Evolutionary conservation across 2,329 filamentous ascomycete species (phyloP), one percentile per base, ranked within the genome.

Genomic region (Curvularia sp.): DNA sequence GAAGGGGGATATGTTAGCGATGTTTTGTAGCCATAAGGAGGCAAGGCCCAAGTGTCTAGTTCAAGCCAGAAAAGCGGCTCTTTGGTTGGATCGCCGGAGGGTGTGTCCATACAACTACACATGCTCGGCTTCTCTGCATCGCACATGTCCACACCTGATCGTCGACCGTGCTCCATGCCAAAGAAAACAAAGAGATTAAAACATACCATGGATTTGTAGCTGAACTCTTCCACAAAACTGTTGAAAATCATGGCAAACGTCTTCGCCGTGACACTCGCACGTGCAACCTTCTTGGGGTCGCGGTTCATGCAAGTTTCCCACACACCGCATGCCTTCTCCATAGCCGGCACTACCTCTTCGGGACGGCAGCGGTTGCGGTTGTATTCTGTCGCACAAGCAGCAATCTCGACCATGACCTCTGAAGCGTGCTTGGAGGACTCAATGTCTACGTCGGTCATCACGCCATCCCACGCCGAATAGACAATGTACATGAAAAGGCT

Each of bases 161-260:
- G 26, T 20, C 10, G 22, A 8, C 43, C 10, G 30, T 12, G 26
- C 12, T 24, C 24, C 35, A 2, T 33, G 18, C 1, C 47, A 24
- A 5, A 20, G 13, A 38, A 20, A 12, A 55, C 1, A 46, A 69
- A 28, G 31, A 63, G 24, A n/a, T 50, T 28, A 60, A 44, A 46
- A 69, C 57, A 62, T 82, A 88, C 86, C 83, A 91, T 88, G 10
- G 88, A 86, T 77, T 97, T 97, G 77, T 92, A 89, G 63, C 90
- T 92, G 77, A 98, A 93, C 5, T 91, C 88, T 68, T 96, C 92
- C 4, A 96, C 89, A 75, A 98, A 97, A 70, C 90, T 89, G 75
- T 98, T 97, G 77, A 98, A 89, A 41, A 99, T 96, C 72, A 92
- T 88, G 0, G 94, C 94, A 73, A 97, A 90, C 26, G 93, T 95